Evolutionary conservation across 1,284 basidiomycete genomes (phyloP), one percentile per base, ranked within the genome.

Genomic region (Malassezia cuniculi): DNA sequence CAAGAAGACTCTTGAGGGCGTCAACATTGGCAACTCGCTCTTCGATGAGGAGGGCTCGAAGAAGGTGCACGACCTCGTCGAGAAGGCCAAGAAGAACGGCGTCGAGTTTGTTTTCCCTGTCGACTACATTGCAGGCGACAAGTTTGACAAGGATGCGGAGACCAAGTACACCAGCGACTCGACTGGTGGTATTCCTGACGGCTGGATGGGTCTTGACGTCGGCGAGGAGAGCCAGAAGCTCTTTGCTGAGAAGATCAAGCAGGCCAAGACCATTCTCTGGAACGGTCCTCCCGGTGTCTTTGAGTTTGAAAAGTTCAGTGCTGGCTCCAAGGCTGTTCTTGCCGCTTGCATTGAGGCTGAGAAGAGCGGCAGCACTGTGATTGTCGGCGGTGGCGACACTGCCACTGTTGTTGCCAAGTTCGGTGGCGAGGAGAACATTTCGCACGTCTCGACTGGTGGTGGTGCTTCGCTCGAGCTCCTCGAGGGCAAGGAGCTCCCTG

Each of bases 181-280:
- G 39, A 30, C 15, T 16, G 75, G 82, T 52, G 90, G 90, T 39
- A 94, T 97, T 63, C 86, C 85, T 7, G 81, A 82, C 37, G 83
- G 78, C 34, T 89, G 85, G 84, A 80, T 89, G 81, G 93, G 90
- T 62, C 80, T 97, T 37, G 90, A 71, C 42, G 63, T 62, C 29
- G 62, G 63, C 28, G 54, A 57, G 39, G 76, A 90, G 73, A 85
- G 80, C 53, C 78, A 78, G 39, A 74, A 84, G 62, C 71, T 84
- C 48, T 97, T 82, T 75, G 74, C 73, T 36, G 65, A 80, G 57
- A 79, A 86, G 17, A 87, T 95, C 46, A 69, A 80, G 41, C 79
- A 83, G 64, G 75, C 86, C 50, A 95, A 89, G 77, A 97, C 93
- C 32, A 89, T 97, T 69, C 79, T 97, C 46, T 97, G 90, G 89